phyloP scores from a whole-genome alignment of 1,139 yeast genomes.

The Saccharomyces hybrid region DNA sequence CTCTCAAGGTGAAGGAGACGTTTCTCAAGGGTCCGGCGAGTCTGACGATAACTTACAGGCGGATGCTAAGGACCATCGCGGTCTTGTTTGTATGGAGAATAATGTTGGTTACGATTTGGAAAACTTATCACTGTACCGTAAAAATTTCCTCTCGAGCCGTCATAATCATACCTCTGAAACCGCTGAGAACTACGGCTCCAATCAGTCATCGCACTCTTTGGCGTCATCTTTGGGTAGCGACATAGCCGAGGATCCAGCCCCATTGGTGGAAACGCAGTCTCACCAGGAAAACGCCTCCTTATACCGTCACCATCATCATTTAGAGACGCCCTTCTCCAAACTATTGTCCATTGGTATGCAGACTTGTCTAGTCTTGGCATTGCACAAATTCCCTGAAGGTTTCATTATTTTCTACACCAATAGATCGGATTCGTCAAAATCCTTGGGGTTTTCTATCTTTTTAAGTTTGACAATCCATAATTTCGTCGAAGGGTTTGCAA shows the following conservation, averaged over 20 bases:
- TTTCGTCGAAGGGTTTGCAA: slow-evolving; percentile 90
- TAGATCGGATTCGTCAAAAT: slow-evolving; percentile 35
- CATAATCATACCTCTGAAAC: slow-evolving; percentile 3
- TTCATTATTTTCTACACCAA: slow-evolving; percentile 55
- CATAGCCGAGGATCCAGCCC: not conserved
- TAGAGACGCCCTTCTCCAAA: slow-evolving; percentile 68
- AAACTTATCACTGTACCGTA: slow-evolving; percentile 29
- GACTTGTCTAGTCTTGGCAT: slow-evolving; percentile 77
- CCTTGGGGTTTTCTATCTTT: slow-evolving; percentile 78
- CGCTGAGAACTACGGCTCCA: not conserved
- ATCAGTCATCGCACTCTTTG: not conserved
- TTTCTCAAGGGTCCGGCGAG: not conserved
- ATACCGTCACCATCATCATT: slow-evolving; percentile 69
- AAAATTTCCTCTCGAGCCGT: slow-evolving; percentile 17
- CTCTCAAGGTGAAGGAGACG: not conserved
- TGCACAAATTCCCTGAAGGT: slow-evolving; percentile 94
- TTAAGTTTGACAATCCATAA: slow-evolving; percentile 81
- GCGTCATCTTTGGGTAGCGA: not conserved
- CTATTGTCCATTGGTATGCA: slow-evolving; percentile 80
- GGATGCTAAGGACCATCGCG: slow-evolving; percentile 5
- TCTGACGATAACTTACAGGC: not conserved
- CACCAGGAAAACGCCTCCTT: not conserved
- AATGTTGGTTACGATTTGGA: slow-evolving; percentile 32
- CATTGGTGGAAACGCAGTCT: not conserved
- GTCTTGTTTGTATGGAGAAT: slow-evolving; percentile 30